Evolutionary conservation across 176 grass and related monocot genomes (phyloP).

Genomic region (Carex littledalei): DNA sequence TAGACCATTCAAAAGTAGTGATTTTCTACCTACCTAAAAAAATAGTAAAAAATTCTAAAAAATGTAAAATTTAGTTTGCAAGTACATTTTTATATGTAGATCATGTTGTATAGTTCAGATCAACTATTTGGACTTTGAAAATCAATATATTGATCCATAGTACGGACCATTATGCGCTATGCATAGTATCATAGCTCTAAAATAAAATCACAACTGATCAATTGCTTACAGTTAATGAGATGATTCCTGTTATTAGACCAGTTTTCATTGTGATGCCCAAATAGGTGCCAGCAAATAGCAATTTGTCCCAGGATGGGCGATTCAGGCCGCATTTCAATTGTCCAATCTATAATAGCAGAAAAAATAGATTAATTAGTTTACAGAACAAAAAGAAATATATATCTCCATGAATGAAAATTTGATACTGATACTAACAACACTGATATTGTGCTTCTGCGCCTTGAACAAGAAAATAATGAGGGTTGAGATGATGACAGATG

Average conservation of each 20-base stretch:
- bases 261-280: constrained; percentile 65
- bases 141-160: too few relatives aligned
- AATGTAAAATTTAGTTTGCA: too few relatives aligned
- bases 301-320: constrained; percentile 75
- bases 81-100: too few relatives aligned
- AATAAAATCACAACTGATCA: background rate
- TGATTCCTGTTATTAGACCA: constrained; percentile 73
- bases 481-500: constrained; percentile 74
- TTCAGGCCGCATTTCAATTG: constrained; percentile 77
- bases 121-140: too few relatives aligned
- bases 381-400: background rate
- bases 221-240: constrained; percentile 76
- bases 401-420: background rate
- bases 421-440: constrained; percentile 47
- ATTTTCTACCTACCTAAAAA: too few relatives aligned
- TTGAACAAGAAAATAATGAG: constrained; percentile 83
- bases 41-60: too few relatives aligned
- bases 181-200: too few relatives aligned
- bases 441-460: constrained; percentile 76
- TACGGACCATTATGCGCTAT: too few relatives aligned
- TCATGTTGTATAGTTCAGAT: too few relatives aligned
- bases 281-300: constrained; percentile 59
- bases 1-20: too few relatives aligned
- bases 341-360: constrained; percentile 43
- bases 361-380: background rate